Base-by-base conservation (phyloP, 352 stramenopile genomes). In the Phytopythium montanum region DNA sequence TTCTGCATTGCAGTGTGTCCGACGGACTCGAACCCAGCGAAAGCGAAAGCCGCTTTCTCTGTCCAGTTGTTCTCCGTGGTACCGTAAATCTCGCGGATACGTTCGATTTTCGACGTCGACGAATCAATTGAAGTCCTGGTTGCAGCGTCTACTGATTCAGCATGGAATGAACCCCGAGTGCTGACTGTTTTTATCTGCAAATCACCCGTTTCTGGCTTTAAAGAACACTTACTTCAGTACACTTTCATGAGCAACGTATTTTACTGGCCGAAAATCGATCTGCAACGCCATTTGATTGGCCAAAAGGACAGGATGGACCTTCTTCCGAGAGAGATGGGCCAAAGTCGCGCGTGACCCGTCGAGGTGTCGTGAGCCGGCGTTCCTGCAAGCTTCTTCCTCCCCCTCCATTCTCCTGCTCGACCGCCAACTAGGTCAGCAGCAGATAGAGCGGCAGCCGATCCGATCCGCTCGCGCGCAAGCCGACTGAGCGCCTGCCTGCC, bases 221-320 rank as follows among this genome's bases (percentile, higher is more conserved):
- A n/a, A n/a, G n/a, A 6, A 13, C 18, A 13, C 3, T 3, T 31
- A 50, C 10, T 12, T 50, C 44, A 50, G 44, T 50, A 31, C 9
- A 0, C 23, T 31, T 5, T 2, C 12, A n/a, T 45, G 39, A 19
- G 10, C 4, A 19, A 45, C 39, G 39, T 45, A 45, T 45, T 55
- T 55, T 42, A 61, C 54, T 61, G 55, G 55, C 26, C 7, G 13
- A 54, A 61, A 61, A 26, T 0, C 8, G 6, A 7, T 23, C 1
- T 9, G 1, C 8, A 14, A n/a, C 26, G 3, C 41, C 8, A 18
- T 19, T 3, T 19, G n/a, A 61, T 61, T 61, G 41, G 55, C 23
- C 14, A 21, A 61, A 61, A 61, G 2, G 9, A 31, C 16, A 54
- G 38, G 55, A 54, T 61, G 55, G 55, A 61, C 55, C 55, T 61